Percentiles rank a stretch among this genome's conserved stretches.
Evolutionary conservation across 208 protist species (phyloP).

Genomic region (Trypanosoma congolense): DNA sequence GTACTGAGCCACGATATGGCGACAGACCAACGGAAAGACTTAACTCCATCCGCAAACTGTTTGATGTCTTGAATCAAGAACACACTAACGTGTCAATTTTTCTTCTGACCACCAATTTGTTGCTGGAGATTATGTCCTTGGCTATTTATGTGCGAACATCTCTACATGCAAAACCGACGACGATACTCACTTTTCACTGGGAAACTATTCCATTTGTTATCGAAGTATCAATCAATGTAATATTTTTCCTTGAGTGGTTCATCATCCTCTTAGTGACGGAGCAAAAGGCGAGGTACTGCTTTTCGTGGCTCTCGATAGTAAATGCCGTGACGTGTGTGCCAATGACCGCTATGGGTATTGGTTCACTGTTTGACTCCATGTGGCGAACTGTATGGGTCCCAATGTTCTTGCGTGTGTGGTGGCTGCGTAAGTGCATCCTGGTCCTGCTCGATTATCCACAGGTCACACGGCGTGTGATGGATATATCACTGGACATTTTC

Average conservation of each 20-base stretch:
- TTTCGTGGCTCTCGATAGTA: conserved; percentile 62
- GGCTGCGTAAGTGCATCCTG: conserved; percentile 55
- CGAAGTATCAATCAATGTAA: conserved; percentile 65
- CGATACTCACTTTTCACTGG: conserved; percentile 47
- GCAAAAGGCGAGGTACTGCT: conserved; percentile 54
- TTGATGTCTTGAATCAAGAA: conserved; percentile 59
- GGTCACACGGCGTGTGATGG: conserved; percentile 40
- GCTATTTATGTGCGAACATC: conserved; percentile 73
- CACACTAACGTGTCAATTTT: conserved; percentile 61
- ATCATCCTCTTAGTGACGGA: conserved; percentile 57
- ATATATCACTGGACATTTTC: conserved; percentile 53
- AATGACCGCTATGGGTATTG: conserved; percentile 73
- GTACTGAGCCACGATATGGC: neutral
- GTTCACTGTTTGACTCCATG: conserved; percentile 30
- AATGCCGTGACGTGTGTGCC: conserved; percentile 70
- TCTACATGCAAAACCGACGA: conserved; percentile 25
- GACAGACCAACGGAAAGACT: conserved; percentile 22
- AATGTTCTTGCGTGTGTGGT: conserved; percentile 83
- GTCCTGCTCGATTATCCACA: conserved; percentile 71
- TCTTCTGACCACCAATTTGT: conserved; percentile 43
- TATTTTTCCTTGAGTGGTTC: conserved; percentile 71
- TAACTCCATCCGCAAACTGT: conserved; percentile 48
- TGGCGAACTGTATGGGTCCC: conserved; percentile 68
- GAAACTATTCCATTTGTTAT: conserved; percentile 41
- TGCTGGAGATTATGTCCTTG: conserved; percentile 56